A percentile compares a stretch with the other conserved stretches of the same genome.
Evolutionary conservation across 257 asterid species (phyloP).

Genomic region (Orobanche coerulescens): DNA sequence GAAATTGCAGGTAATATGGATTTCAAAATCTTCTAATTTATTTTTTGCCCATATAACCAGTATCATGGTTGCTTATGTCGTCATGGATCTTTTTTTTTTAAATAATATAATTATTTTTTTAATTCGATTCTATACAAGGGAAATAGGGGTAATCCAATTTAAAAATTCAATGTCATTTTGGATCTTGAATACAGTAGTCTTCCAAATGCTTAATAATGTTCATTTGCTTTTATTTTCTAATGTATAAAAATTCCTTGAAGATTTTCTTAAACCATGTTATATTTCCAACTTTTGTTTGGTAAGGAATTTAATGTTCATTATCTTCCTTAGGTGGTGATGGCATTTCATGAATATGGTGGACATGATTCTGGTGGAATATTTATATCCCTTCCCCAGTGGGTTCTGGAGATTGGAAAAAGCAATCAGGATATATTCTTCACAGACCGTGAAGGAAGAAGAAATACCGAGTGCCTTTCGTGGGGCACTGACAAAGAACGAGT

Average conservation of each 20-base stretch:
- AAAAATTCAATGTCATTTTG: no score
- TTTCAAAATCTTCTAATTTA: constrained; percentile 10
- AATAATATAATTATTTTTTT: no score
- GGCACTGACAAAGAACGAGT: constrained; percentile 68
- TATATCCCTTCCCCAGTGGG: constrained; percentile 72
- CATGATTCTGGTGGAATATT: constrained; percentile 46
- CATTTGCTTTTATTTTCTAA: no score
- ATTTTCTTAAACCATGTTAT: neutral
- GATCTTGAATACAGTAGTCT: constrained; percentile 2
- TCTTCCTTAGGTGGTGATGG: constrained; percentile 52
- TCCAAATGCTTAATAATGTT: neutral
- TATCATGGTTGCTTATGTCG: no score
- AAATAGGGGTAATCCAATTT: no score
- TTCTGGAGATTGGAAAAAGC: constrained; percentile 65
- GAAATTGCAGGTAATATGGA: constrained; percentile 53
- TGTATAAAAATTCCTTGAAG: constrained; percentile 1
- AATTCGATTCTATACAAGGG: no score
- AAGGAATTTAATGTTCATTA: constrained; percentile 13
- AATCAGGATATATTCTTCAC: constrained; percentile 76
- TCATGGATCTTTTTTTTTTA: no score
- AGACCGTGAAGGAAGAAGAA: constrained; percentile 75
- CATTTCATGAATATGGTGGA: constrained; percentile 70
- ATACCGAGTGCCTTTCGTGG: constrained; percentile 73
- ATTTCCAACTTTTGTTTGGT: constrained; percentile 11
- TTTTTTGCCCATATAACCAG: no score